Conservation (phyloP, 495 filamentous ascomycete genomes). For the Pyronema omphalodes region DNA sequence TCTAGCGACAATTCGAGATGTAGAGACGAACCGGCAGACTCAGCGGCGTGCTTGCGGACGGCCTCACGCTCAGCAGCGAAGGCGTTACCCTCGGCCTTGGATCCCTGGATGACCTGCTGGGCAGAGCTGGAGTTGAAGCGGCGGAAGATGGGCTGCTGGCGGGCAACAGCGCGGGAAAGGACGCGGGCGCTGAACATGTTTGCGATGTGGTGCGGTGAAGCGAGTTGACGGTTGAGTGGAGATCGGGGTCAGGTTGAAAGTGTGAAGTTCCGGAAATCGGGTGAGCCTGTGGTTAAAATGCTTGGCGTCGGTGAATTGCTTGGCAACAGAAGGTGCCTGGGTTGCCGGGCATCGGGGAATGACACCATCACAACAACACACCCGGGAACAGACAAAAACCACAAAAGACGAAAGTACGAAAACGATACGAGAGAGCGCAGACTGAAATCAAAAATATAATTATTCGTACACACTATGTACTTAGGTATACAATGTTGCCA, state of each 20-base stretch:
- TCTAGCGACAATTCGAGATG: neutral
- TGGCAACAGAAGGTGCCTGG: no score
- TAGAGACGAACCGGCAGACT: slow-evolving; percentile 48
- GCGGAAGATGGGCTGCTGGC: slow-evolving; percentile 39
- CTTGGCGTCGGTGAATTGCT: neutral
- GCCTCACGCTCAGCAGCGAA: slow-evolving; percentile 73
- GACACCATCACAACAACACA: no score
- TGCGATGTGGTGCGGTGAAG: neutral
- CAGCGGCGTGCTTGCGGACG: slow-evolving; percentile 70
- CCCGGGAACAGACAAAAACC: no score
- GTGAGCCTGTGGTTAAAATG: neutral
- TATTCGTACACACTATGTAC: neutral
- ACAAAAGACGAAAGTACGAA: no score
- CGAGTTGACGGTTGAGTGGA: slow-evolving; percentile 4
- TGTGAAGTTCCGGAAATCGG: neutral
- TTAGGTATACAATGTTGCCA: neutral
- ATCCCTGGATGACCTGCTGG: slow-evolving; percentile 15
- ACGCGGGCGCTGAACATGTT: slow-evolving; percentile 11
- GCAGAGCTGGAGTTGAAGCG: slow-evolving; percentile 44
- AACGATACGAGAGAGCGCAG: neutral
- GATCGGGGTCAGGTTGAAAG: neutral
- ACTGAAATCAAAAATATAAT: neutral
- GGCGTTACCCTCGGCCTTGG: slow-evolving; percentile 46
- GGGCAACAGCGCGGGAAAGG: slow-evolving; percentile 35
- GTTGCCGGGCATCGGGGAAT: no score